Conservation (phyloP, 371 early-diverging fungal genomes). For the Paraphysoderma sedebokerense region DNA sequence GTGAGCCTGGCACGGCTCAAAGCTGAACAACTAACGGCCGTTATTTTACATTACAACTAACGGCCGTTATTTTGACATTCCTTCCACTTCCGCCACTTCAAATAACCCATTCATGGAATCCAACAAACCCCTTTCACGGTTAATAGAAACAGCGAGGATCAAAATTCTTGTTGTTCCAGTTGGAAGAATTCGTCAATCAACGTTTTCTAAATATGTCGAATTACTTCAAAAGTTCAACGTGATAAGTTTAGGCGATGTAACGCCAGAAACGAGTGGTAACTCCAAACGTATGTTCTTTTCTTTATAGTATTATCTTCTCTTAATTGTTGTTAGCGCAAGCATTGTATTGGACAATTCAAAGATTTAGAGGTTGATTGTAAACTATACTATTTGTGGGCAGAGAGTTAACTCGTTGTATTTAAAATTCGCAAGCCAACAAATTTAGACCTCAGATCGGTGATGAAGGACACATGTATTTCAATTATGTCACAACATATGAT, state of each 20-base stretch:
- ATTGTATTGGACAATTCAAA: background rate
- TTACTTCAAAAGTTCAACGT: conserved; percentile 32
- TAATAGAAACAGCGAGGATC: conserved; percentile 38
- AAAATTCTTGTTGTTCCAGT: conserved; percentile 57
- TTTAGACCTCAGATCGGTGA: conserved; percentile 40
- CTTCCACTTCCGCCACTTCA: too few relatives aligned
- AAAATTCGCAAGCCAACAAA: conserved; percentile 13
- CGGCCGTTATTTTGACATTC: too few relatives aligned
- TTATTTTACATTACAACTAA: too few relatives aligned
- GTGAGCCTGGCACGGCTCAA: too few relatives aligned
- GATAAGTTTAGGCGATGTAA: conserved; percentile 35
- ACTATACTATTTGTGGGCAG: conserved; percentile 3
- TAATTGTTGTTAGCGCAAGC: background rate
- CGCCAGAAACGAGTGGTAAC: conserved; percentile 32
- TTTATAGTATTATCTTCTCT: background rate
- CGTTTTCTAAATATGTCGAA: conserved; percentile 46
- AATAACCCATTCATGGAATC: too few relatives aligned
- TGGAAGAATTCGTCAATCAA: conserved; percentile 40
- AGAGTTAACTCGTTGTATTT: conserved; percentile 8
- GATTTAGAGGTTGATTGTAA: background rate
- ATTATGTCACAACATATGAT: conserved; percentile 48
- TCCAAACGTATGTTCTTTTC: conserved; percentile 17
- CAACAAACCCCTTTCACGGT: too few relatives aligned
- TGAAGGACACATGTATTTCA: conserved; percentile 58
- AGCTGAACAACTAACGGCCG: too few relatives aligned